phyloP scores from a whole-genome alignment of 129 eudicot genomes.

The Deinandra increscens region DNA sequence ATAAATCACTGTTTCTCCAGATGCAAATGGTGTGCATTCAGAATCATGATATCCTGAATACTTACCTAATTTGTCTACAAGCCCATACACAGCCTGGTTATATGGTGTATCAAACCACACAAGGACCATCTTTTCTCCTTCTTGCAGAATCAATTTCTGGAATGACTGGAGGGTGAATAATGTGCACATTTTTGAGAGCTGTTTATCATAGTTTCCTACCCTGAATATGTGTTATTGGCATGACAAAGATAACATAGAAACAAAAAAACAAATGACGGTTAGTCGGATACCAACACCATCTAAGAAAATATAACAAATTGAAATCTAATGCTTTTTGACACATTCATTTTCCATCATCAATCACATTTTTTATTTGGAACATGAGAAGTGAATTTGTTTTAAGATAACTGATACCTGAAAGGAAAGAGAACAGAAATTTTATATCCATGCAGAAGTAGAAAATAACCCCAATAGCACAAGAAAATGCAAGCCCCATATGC shows the following conservation, averaged over 20 bases:
- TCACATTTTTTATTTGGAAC: conserved; percentile 6
- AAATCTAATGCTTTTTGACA: conserved; percentile 11
- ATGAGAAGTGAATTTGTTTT: conserved; percentile 5
- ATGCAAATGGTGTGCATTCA: not conserved
- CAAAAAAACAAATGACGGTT: conserved; percentile 2
- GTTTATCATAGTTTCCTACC: conserved; percentile 54
- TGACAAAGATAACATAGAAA: conserved; percentile 13
- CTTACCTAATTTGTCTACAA: conserved; percentile 93
- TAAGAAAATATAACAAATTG: not conserved
- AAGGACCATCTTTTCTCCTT: conserved; percentile 98
- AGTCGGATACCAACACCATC: not conserved
- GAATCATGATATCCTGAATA: conserved; percentile 2
- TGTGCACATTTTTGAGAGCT: conserved; percentile 69
- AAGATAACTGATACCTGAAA: conserved; percentile 57
- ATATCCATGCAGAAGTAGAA: conserved; percentile 50
- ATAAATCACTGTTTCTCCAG: not conserved
- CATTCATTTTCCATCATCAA: conserved; percentile 13
- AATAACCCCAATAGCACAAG: conserved; percentile 89
- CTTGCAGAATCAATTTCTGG: conserved; percentile 91
- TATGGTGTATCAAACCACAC: conserved; percentile 96
- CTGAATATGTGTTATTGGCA: conserved; percentile 44
- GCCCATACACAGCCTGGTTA: conserved; percentile 98
- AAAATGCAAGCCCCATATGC: conserved; percentile 83
- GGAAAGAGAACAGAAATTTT: conserved; percentile 62
- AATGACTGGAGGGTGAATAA: conserved; percentile 84